Conservation (phyloP, 305 asterid species). For the Fraxinus xanthoxyloides region DNA sequence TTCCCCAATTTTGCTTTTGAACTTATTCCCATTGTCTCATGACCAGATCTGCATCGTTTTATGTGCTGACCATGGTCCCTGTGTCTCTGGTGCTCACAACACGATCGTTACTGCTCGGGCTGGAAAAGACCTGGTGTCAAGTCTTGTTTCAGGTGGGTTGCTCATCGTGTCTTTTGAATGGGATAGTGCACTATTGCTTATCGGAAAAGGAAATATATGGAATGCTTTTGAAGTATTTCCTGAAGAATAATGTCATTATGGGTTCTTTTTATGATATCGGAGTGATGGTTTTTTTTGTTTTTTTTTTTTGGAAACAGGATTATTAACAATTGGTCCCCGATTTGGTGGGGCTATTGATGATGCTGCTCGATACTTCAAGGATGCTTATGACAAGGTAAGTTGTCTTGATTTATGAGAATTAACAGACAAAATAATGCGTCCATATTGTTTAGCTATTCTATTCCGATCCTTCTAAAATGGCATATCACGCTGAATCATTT, state of each 20-base stretch:
- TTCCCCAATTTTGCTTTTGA: background rate
- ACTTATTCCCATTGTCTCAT: background rate
- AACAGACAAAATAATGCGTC: background rate
- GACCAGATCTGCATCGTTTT: constrained; percentile 85
- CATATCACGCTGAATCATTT: background rate
- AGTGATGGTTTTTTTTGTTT: background rate
- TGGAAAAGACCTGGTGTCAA: constrained; percentile 92
- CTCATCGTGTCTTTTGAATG: background rate
- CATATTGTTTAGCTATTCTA: constrained; percentile 4
- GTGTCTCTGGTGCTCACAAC: constrained; percentile 99
- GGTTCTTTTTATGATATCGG: background rate
- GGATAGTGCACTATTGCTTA: background rate
- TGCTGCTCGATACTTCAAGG: constrained; percentile 90
- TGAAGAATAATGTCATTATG: constrained; percentile 55
- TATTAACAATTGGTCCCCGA: constrained; percentile 45
- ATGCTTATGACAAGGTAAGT: constrained; percentile 88
- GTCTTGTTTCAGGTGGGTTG: constrained; percentile 83
- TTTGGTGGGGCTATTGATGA: constrained; percentile 26
- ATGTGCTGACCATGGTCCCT: constrained; percentile 99
- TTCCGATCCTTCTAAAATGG: background rate
- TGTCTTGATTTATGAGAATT: background rate
- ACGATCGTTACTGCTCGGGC: constrained; percentile 95
- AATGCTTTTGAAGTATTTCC: constrained; percentile 4
- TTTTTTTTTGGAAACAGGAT: constrained; percentile 30
- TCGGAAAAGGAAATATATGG: background rate